These are phyloP conservation scores for Alternaria triticimaculans DNA, from an alignment of 2,329 filamentous ascomycete species.

Conservation along the genomic window DNA sequence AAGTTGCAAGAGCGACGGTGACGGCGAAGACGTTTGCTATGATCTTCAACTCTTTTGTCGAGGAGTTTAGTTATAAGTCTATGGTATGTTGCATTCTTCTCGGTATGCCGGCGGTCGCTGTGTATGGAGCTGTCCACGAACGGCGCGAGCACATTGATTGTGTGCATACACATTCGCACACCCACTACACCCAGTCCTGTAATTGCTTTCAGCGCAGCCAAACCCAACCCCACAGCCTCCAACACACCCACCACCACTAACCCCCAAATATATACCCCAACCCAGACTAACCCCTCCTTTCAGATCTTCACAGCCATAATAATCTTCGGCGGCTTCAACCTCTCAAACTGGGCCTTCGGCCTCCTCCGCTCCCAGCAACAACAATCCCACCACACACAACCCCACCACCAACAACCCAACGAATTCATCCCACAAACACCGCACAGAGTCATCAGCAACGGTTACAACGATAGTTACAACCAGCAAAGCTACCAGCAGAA, in stretches of 20 bases:
- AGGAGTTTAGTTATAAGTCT: slow-evolving; percentile 85
- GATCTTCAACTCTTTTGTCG: slow-evolving; percentile 93
- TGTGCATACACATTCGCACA: background rate
- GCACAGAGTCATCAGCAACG: slow-evolving; percentile 32
- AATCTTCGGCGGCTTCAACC: slow-evolving; percentile 60
- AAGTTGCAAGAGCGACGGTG: slow-evolving; percentile 79
- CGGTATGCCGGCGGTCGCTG: background rate
- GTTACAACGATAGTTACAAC: slow-evolving; percentile 18
- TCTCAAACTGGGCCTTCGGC: slow-evolving; percentile 67
- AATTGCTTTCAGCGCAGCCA: background rate
- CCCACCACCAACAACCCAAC: slow-evolving; percentile 16
- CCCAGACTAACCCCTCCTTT: slow-evolving; percentile 21
- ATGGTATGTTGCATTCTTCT: slow-evolving; percentile 58
- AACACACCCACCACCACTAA: background rate
- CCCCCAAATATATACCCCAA: background rate
- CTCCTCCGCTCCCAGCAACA: slow-evolving; percentile 56
- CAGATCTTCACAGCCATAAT: slow-evolving; percentile 57
- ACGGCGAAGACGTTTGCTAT: slow-evolving; percentile 87
- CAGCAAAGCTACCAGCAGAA: slow-evolving; percentile 24
- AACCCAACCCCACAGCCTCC: background rate
- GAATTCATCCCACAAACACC: slow-evolving; percentile 41
- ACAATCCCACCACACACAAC: slow-evolving; percentile 18
- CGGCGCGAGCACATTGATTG: background rate
- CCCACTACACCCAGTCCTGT: background rate
- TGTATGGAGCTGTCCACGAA: background rate